Evolutionary conservation across 1,284 basidiomycete species (phyloP).

Genomic region (Ustilago tritici): DNA sequence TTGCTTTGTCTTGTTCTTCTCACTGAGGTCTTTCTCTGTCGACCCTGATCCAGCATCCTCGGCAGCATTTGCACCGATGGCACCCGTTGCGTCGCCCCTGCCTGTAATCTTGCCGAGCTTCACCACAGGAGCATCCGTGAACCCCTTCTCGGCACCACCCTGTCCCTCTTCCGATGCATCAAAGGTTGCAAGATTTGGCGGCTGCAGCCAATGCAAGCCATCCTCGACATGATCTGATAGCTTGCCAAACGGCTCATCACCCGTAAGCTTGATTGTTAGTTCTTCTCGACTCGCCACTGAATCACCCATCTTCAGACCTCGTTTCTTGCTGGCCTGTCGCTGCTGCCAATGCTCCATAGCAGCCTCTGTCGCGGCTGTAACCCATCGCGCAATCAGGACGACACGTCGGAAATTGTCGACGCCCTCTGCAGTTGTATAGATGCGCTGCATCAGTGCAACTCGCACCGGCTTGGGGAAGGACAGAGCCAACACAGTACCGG

Average conservation of each 20-base stretch:
- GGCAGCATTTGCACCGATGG: constrained; percentile 33
- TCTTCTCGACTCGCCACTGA: constrained; percentile 6
- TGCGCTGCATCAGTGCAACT: constrained; percentile 41
- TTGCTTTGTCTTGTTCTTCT: not conserved
- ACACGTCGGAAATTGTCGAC: constrained; percentile 49
- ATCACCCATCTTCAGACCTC: not conserved
- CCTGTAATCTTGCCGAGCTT: constrained; percentile 41
- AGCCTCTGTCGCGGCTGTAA: constrained; percentile 33
- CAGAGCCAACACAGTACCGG: constrained; percentile 23
- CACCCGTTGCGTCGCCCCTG: constrained; percentile 29
- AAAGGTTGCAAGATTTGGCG: constrained; percentile 24
- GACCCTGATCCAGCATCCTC: constrained; percentile 11
- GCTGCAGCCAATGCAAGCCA: constrained; percentile 28
- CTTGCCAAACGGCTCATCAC: constrained; percentile 26
- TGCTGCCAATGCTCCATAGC: constrained; percentile 47
- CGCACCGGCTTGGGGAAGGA: constrained; percentile 31
- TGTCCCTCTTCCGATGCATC: constrained; percentile 11
- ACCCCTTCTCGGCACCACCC: constrained; percentile 13
- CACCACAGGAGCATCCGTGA: not conserved
- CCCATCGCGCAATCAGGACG: constrained; percentile 42
- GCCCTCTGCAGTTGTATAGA: constrained; percentile 47
- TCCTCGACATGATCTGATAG: constrained; percentile 17
- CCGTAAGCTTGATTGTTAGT: constrained; percentile 17
- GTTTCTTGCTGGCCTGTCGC: constrained; percentile 3
- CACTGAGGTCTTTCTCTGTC: not conserved